These are phyloP conservation scores for Blastomyces silverae DNA, from an alignment of 2,329 filamentous ascomycete genomes.

Conservation along the genomic window DNA sequence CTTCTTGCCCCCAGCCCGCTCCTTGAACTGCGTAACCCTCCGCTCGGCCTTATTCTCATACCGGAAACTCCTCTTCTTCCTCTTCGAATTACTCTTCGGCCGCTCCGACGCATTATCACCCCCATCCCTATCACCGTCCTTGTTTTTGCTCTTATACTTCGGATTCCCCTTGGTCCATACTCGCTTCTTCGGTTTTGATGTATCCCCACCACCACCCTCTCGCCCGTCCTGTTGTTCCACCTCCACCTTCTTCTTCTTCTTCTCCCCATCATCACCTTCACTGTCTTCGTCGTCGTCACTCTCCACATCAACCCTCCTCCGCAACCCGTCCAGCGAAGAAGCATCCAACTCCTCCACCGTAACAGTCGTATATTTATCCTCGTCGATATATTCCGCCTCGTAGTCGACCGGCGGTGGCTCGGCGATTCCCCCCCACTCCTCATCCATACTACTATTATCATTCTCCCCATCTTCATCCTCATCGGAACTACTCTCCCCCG, in stretches of 20 bases:
- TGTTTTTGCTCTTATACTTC: conserved; percentile 1
- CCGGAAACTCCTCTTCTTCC: conserved; percentile 84
- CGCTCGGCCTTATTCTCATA: conserved; percentile 87
- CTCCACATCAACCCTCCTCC: conserved; percentile 45
- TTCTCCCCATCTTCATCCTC: conserved; percentile 33
- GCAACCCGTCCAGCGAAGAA: conserved; percentile 68
- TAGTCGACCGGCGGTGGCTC: conserved; percentile 58
- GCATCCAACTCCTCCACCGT: conserved; percentile 85
- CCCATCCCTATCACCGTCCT: neutral
- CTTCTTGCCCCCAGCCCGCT: conserved; percentile 63
- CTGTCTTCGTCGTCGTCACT: conserved; percentile 19
- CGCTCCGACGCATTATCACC: conserved; percentile 21
- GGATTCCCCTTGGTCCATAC: conserved; percentile 49
- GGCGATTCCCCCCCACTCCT: conserved; percentile 60
- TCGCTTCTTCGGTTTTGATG: conserved; percentile 33
- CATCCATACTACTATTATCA: conserved; percentile 39
- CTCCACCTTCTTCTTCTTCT: conserved; percentile 24
- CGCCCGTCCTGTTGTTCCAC: conserved; percentile 31
- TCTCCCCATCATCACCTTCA: conserved; percentile 24
- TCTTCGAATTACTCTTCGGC: conserved; percentile 54
- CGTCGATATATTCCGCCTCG: conserved; percentile 92
- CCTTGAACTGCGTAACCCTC: conserved; percentile 53
- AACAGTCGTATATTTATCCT: conserved; percentile 91
- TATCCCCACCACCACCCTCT: conserved; percentile 26
- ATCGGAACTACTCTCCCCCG: conserved; percentile 30